A percentile compares a stretch with the other conserved stretches of the same genome.
phyloP scores from a whole-genome alignment of 352 stramenopile genomes.

The Phytophthora foliorum region DNA sequence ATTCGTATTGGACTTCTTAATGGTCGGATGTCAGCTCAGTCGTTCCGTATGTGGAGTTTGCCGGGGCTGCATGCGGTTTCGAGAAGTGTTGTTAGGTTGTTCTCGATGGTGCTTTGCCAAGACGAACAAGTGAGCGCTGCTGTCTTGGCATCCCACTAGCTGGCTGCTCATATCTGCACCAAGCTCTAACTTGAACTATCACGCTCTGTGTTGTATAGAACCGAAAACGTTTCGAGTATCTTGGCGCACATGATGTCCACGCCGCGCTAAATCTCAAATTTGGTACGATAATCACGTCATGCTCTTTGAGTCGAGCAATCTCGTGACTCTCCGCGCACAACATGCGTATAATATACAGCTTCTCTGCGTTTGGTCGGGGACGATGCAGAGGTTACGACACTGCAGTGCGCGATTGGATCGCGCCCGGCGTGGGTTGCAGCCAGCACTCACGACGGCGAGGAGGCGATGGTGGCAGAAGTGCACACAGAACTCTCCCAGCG shows the following conservation, averaged over 20 bases:
- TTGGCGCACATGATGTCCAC: slow-evolving; percentile 48
- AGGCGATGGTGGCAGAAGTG: slow-evolving; percentile 51
- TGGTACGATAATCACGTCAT: slow-evolving; percentile 41
- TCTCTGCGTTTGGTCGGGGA: slow-evolving; percentile 14
- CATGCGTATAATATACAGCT: slow-evolving; percentile 19
- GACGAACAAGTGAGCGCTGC: slow-evolving; percentile 51
- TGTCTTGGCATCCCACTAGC: not conserved
- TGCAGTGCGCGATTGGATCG: slow-evolving; percentile 30
- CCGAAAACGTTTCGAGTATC: slow-evolving; percentile 46
- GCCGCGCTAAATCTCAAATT: slow-evolving; percentile 78
- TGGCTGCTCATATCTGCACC: not conserved
- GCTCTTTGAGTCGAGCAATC: not conserved
- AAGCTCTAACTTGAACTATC: not conserved
- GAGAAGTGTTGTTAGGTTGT: slow-evolving; percentile 37
- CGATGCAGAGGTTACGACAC: slow-evolving; percentile 6
- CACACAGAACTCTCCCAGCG: slow-evolving; percentile 40
- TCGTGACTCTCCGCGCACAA: slow-evolving; percentile 2
- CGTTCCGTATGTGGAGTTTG: slow-evolving; percentile 60
- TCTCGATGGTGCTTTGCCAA: slow-evolving; percentile 76
- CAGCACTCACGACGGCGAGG: slow-evolving; percentile 80
- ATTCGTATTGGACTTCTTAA: slow-evolving; percentile 76
- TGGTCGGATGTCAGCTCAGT: slow-evolving; percentile 66
- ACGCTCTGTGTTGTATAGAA: slow-evolving; percentile 43
- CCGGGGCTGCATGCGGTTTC: slow-evolving; percentile 41
- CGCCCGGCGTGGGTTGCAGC: slow-evolving; percentile 60